These are phyloP conservation scores for Globisporangium cylindrosporum DNA, from an alignment of 352 stramenopile genomes.

Conservation along the genomic window DNA sequence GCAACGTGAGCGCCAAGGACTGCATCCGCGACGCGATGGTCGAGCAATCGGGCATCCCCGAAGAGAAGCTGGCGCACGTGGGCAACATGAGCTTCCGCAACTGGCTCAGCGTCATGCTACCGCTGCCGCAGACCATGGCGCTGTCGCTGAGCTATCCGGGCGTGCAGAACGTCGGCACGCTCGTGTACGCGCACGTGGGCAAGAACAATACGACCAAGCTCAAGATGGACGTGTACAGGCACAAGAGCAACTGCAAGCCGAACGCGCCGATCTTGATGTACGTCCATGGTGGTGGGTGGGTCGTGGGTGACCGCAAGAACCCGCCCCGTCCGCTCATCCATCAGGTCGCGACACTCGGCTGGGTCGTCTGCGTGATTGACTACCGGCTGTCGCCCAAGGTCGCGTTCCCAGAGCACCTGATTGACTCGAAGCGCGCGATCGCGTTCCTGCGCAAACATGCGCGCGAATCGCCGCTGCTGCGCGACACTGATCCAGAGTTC, in stretches of 20 bases:
- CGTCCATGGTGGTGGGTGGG: conserved; percentile 64
- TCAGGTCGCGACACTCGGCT: conserved; percentile 51
- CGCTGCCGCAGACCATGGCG: conserved; percentile 47
- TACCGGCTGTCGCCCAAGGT: conserved; percentile 63
- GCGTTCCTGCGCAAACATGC: conserved; percentile 47
- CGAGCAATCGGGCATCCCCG: conserved; percentile 30
- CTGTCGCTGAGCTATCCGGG: conserved; percentile 44
- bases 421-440: conserved; percentile 62
- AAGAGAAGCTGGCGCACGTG: conserved; percentile 30
- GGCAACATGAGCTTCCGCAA: conserved; percentile 39
- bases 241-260: conserved; percentile 24
- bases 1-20: conserved; percentile 46
- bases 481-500: conserved; percentile 46
- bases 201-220: conserved; percentile 45
- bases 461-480: conserved; percentile 12
- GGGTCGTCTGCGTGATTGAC: conserved; percentile 69
- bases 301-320: conserved; percentile 52
- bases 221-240: conserved; percentile 67
- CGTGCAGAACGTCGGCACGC: conserved; percentile 35
- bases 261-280: conserved; percentile 68
- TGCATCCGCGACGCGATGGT: conserved; percentile 35
- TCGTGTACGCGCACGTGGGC: conserved; percentile 55
- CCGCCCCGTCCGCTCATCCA: conserved; percentile 50
- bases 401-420: conserved; percentile 56
- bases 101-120: conserved; percentile 53